Percentiles rank a stretch among this genome's conserved stretches.
Evolutionary conservation across 1,284 basidiomycete genomes (phyloP).

Genomic region (Ustilago shanxiensis): DNA sequence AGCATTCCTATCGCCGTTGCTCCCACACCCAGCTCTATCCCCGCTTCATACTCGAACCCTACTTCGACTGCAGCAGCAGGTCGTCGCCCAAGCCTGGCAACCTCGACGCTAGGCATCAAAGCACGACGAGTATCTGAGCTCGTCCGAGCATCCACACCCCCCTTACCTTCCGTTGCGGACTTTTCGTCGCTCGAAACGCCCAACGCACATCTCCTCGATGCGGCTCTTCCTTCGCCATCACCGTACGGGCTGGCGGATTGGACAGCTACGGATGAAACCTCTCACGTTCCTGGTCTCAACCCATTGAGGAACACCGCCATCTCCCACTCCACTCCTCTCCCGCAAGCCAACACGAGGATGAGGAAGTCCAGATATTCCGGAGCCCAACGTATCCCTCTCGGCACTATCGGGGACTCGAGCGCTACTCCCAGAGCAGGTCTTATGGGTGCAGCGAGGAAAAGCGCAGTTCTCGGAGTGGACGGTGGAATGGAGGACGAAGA

Average conservation of each 20-base stretch:
- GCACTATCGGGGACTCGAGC: neutral
- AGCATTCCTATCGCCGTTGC: constrained; percentile 9
- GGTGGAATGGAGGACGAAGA: constrained; percentile 33
- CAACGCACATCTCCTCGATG: constrained; percentile 24
- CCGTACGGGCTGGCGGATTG: constrained; percentile 41
- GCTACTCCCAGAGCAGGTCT: constrained; percentile 10
- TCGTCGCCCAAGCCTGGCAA: constrained; percentile 34
- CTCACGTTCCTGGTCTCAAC: constrained; percentile 31
- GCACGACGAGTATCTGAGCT: constrained; percentile 47
- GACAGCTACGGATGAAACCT: constrained; percentile 42
- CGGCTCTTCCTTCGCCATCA: constrained; percentile 37
- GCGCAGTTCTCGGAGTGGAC: neutral
- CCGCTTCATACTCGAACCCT: neutral
- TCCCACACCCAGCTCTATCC: neutral
- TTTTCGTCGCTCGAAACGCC: constrained; percentile 33
- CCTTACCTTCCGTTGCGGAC: constrained; percentile 35
- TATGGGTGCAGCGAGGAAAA: constrained; percentile 5
- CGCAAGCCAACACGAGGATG: neutral
- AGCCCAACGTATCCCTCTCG: constrained; percentile 29
- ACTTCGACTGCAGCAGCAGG: neutral
- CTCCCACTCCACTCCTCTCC: constrained; percentile 36
- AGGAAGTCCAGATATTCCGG: constrained; percentile 40
- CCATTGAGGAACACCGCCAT: constrained; percentile 1
- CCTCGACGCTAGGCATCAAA: constrained; percentile 43
- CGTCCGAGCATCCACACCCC: constrained; percentile 42